Base-by-base conservation (phyloP, 441 rosid species). In the Pelargonium australe region DNA sequence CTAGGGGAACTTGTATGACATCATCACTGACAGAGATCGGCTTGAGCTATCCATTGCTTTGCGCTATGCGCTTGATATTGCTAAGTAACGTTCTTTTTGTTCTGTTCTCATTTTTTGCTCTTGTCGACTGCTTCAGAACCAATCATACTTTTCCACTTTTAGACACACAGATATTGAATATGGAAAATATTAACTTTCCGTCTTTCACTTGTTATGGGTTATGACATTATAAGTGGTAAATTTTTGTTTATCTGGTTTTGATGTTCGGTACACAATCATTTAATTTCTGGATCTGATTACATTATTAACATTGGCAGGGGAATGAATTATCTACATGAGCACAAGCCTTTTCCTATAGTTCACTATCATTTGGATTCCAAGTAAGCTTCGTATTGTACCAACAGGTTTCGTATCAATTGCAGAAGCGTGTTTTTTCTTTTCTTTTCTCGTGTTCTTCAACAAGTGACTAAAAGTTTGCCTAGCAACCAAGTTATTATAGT, bases 271-370 rank as follows among this genome's bases (percentile, higher is more conserved):
- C 40, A 34, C 7, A 34, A 34, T 34, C 7, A 34, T 3, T 34
- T 4, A 34, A 34, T 34, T 34, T 34, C 7, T 3, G 40, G 40
- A 34, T 34, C 6, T 34, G 40, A 34, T 2, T 34, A 34, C 40
- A 49, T 49, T 10, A 11, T 10, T 49, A 68, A 64, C n/a, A 67
- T 58, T 64, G 37, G 67, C 80, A 86, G 91, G 70, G 91, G 91
- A 75, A 82, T 87, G 87, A 85, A 83, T 73, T 87, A 87, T 73
- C 87, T 87, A 65, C 91, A 83, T 44, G 41, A 79, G 81, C 89
- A 87, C 78, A 87, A 85, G 70, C 86, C 89, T 3, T 71, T 76
- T 0, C 85, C 91, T 7, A 82, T 85, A 73, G 86, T 83, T 67
- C 91, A 87, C 79, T 82, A 85, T 77, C 82, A 87, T 77, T 77